Conservation (phyloP, 306 rosid genomes). For the Castanea sativa region DNA sequence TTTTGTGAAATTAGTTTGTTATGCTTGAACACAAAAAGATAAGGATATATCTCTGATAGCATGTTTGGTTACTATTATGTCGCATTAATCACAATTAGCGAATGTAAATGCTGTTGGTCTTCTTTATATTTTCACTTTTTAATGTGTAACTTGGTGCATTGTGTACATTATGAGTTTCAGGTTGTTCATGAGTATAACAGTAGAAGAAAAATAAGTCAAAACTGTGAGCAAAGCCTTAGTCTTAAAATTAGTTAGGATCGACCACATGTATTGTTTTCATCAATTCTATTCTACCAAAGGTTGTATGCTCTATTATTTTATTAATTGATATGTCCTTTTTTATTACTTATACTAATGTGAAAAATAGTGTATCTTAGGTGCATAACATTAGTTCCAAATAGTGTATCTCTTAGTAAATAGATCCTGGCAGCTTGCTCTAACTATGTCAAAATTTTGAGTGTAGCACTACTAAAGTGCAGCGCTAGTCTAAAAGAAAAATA, state of each 20-base stretch:
- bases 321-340: too few species aligned
- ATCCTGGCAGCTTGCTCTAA: neutral
- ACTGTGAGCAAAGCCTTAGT: neutral
- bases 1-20: neutral
- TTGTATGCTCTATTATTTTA: too few species aligned
- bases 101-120: neutral
- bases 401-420: neutral
- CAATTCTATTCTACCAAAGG: too few species aligned
- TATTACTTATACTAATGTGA: too few species aligned
- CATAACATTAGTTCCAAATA: neutral
- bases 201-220: neutral
- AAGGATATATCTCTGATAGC: neutral
- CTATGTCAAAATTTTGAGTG: neutral
- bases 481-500: neutral
- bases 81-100: neutral
- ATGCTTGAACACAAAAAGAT: neutral
- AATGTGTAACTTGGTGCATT: neutral
- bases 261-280: too few species aligned
- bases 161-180: neutral
- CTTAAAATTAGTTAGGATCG: too few species aligned
- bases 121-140: neutral
- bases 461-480: neutral
- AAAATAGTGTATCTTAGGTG: neutral
- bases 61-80: neutral
- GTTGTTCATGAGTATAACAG: neutral